Evolutionary conservation across 805 yeast genomes (phyloP), one percentile per base, ranked within the genome.

Genomic region (Tetrapisispora taiwanensis): DNA sequence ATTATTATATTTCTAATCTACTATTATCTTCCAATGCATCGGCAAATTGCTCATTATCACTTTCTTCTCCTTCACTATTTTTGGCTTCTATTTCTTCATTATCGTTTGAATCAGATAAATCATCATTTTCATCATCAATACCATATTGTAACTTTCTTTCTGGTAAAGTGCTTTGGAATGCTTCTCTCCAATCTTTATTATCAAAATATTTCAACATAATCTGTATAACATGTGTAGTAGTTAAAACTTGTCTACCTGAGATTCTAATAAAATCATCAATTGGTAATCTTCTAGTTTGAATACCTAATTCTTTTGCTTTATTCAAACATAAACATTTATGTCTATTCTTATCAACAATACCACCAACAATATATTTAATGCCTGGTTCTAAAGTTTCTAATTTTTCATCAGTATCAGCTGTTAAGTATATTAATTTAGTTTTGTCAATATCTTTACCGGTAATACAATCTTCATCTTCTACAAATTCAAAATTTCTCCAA

Each of bases 191-290:
- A 62, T 85, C 86, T 45, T 72, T 72, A 37, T 70, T 67, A 54
- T 88, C 95, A 47, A 80, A 73, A 84, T 90, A 88, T 58, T 79
- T 77, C 44, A 90, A 71, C 66, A 88, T 69, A 48, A 92, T 66
- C 60, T 90, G 95, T 48, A 85, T 83, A n/a, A 92, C 97, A 60
- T 90, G 97, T 28, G 94, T 84, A 0, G 97, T 89, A 0, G 97
- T 94, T 48, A 92, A 69, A 2, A 90, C 97, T 49, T 79, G 78
- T 53, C 97, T 74, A 1, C 97, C 95, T 48, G 84, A 79, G 42
- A 92, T 65, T 51, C 80, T 76, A 46, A 92, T 84, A 56, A 71
- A 86, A 62, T 87, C 86, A 44, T 81, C 94, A 44, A 90, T 86
- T 5, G 98, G 98, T 42, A 90, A 71, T 55, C 85, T 74, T 20